phyloP scores from a whole-genome alignment of 441 rosid genomes.

The Melastoma candidum region DNA sequence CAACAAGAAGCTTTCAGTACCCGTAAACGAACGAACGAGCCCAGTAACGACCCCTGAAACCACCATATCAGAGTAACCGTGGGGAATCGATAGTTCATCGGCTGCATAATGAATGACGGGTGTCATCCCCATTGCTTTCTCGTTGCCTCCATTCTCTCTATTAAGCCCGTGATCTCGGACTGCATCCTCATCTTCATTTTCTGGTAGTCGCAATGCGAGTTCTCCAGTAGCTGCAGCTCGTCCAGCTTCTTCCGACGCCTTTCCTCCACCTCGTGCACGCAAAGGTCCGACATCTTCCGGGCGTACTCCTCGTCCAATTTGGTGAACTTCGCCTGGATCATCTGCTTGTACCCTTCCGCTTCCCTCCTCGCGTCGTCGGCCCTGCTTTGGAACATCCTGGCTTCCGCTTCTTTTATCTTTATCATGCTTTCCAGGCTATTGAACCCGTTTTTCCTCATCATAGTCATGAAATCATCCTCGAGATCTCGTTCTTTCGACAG shows the following conservation, averaged over 20 bases:
- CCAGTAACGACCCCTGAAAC: too few relatives aligned
- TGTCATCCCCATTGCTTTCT: constrained; percentile 7
- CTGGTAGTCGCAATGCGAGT: constrained; percentile 72
- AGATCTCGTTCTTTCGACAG: too few relatives aligned
- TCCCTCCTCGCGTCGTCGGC: constrained; percentile 88
- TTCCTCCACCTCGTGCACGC: constrained; percentile 74
- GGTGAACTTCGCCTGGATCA: constrained; percentile 46
- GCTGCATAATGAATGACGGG: constrained; percentile 82
- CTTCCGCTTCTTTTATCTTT: constrained; percentile 85
- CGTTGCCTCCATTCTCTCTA: too few relatives aligned
- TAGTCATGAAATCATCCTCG: too few relatives aligned
- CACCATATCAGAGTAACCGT: too few relatives aligned
- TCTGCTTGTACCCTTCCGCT: constrained; percentile 51
- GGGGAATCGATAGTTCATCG: constrained; percentile 57
- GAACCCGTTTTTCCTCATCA: constrained; percentile 32
- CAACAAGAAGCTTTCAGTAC: too few relatives aligned
- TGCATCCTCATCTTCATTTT: constrained; percentile 96
- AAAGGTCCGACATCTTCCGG: constrained; percentile 48
- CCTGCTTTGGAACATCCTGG: constrained; percentile 76
- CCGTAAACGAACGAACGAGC: too few relatives aligned
- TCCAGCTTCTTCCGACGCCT: constrained; percentile 64
- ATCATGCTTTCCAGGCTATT: constrained; percentile 84
- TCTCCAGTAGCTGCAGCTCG: constrained; percentile 69
- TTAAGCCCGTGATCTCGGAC: constrained; percentile 53
- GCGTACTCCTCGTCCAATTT: constrained; percentile 74